These are phyloP conservation scores for Agaricus subrufescens DNA, from an alignment of 768 basidiomycete genomes.

Conservation along the genomic window DNA sequence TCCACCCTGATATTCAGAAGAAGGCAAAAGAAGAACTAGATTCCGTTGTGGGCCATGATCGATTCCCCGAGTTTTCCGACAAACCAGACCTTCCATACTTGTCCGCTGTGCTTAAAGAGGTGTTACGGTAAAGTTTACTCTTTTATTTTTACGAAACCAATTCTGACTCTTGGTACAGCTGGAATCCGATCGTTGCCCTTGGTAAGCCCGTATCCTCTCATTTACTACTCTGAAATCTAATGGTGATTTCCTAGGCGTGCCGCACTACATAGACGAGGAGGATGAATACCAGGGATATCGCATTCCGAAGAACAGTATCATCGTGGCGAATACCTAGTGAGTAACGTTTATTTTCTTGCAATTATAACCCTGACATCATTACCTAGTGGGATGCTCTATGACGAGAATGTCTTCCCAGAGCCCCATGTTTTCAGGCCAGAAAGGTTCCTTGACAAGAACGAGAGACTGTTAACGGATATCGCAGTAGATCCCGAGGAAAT, in stretches of 20 bases:
- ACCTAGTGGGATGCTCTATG: conserved; percentile 25
- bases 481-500: conserved; percentile 3
- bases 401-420: conserved; percentile 26
- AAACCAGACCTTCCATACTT: conserved; percentile 16
- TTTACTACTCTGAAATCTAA: neutral
- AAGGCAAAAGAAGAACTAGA: conserved; percentile 10
- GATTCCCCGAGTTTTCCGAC: conserved; percentile 16
- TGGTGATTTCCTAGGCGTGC: conserved; percentile 17
- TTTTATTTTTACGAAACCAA: neutral
- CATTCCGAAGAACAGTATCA: conserved; percentile 22
- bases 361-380: conserved; percentile 21
- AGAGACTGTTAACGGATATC: neutral
- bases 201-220: neutral
- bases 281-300: conserved; percentile 35
- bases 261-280: conserved; percentile 27
- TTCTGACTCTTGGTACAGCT: neutral
- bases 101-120: conserved; percentile 18
- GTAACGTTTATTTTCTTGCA: conserved; percentile 11
- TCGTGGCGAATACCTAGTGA: conserved; percentile 14
- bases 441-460: conserved; percentile 18
- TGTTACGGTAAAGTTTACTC: conserved; percentile 12
- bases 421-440: conserved; percentile 26
- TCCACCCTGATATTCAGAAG: conserved; percentile 3
- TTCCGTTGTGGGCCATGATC: neutral
- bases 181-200: conserved; percentile 3